Evolutionary conservation across 2,329 filamentous ascomycete genomes (phyloP), one percentile per base, ranked within the genome.

Genomic region (Penicillium crustosum): DNA sequence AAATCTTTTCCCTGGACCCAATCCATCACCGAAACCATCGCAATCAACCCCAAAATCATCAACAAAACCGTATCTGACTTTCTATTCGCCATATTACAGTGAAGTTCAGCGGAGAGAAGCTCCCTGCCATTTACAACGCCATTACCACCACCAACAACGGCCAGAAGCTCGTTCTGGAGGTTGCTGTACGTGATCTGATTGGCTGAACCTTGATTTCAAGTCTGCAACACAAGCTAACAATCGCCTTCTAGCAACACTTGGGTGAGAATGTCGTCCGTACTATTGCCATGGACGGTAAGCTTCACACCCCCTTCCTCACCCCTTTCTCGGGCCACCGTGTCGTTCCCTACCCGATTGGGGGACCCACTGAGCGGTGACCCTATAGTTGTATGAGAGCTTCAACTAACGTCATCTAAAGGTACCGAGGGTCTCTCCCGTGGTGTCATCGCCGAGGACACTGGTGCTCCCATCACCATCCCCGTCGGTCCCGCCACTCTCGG

Each of bases 271-370:
- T 97, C 78, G 94, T 99, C 80, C 89, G 94, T 81, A 96, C 91
- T 82, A 99, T 99, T 96, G 94, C 94, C 82, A 99, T 99, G 94
- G 94, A 99, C 83, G 94, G 93, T 95, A 88, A 81, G 86, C 79
- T 66, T 55, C 42, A 50, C 41, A 50, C 41, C 49, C 52, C 33
- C 52, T 43, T 52, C 50, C 33, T 47, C 57, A 33, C 43, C 55
- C 56, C 38, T 57, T 49, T 49, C 58, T 31, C 29, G 60, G 63
- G 63, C 63, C 65, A 64, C 57, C 62, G 63, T 64, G 64, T 66
- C 56, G 59, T 60, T 59, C 60, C 57, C 57, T 60, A 53, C 35
- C 55, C 47, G 55, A 58, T 61, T 51, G 58, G 60, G 55, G 55
- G 60, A 66, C 61, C 61, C 61, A 63, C 48, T 19, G 53, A 41